Base-by-base conservation (phyloP, 164 flowering plant species). In the Berberis vulgaris region DNA sequence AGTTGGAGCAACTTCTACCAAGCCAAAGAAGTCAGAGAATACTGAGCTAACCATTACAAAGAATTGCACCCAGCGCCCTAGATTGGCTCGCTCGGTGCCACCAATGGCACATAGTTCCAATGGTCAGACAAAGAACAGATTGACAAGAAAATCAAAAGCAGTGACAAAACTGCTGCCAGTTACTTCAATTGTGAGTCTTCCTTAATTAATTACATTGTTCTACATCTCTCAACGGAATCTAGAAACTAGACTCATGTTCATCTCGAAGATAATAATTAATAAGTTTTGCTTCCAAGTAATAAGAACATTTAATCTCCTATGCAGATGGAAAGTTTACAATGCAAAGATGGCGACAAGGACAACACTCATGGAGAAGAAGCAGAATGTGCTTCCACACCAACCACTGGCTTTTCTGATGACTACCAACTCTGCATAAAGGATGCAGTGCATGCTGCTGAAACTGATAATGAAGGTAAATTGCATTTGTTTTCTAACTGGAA, bases 381-480 rank as follows among this genome's bases (percentile, higher is more conserved):
- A 64, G 56, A 71, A 39, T 55, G 59, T 42, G 3, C 43, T 57
- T 43, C 52, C 1, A 38, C 54, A 7, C 49, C 45, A 43, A 54
- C 69, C 1, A 53, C 45, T 26, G 26, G 26, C 26, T 26, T 26
- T 26, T 26, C 26, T 26, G 26, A 26, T 26, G 26, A 26, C 26
- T 26, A 26, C 26, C 71, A 75, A 68, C 61, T 44, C 49, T 45
- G 45, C 11, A 9, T 49, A 6, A 59, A 67, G 60, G 61, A 75
- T 61, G 68, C 57, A 38, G 45, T 57, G 46, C 69, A 73, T 57
- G 64, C 55, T 3, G 12, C 65, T 47, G 66, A 74, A 54, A 6
- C 64, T 61, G 65, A 63, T 4, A 67, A 49, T 57, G 64, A 58
- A 78, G 86, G 89, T 85, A 72, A 66, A 7, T 8, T 2, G 13